Percentiles rank a stretch among this genome's conserved stretches.
phyloP scores from a whole-genome alignment of 768 basidiomycete species.

The Rhodotorula diobovata region DNA sequence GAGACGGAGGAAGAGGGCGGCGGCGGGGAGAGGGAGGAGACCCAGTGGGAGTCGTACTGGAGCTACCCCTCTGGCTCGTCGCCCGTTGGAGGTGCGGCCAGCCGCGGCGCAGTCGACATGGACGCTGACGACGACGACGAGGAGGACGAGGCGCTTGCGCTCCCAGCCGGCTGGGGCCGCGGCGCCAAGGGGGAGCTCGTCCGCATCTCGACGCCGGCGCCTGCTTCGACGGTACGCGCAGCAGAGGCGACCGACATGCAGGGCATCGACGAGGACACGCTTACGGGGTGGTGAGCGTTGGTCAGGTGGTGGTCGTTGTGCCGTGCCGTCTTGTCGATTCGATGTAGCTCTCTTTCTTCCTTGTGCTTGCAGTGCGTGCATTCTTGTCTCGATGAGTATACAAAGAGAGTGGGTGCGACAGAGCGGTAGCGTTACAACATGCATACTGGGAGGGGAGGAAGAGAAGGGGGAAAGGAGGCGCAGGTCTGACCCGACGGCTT shows the following conservation, averaged over 20 bases:
- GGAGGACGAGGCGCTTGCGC: not conserved
- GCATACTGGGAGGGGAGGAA: not conserved
- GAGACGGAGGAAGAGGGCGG: too few species aligned
- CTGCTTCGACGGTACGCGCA: not conserved
- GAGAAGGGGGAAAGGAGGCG: not conserved
- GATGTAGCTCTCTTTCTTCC: too few species aligned
- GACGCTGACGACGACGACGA: not conserved
- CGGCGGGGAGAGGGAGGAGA: not conserved
- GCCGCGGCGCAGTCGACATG: not conserved
- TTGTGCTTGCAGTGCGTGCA: not conserved
- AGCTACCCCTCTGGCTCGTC: not conserved
- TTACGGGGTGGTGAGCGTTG: not conserved
- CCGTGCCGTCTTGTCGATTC: not conserved
- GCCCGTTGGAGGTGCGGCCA: not conserved
- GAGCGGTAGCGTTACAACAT: not conserved
- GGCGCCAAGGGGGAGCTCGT: not conserved
- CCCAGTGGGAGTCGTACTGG: slow-evolving; percentile 17
- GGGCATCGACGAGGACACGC: not conserved
- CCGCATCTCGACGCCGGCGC: not conserved
- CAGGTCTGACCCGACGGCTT: too few species aligned
- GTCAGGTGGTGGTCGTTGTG: too few species aligned
- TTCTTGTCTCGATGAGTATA: too few species aligned
- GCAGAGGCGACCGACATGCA: too few species aligned
- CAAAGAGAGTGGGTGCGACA: too few species aligned
- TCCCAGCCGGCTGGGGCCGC: not conserved